phyloP scores from a whole-genome alignment of 345 rosid genomes.

The Triadica sebifera region DNA sequence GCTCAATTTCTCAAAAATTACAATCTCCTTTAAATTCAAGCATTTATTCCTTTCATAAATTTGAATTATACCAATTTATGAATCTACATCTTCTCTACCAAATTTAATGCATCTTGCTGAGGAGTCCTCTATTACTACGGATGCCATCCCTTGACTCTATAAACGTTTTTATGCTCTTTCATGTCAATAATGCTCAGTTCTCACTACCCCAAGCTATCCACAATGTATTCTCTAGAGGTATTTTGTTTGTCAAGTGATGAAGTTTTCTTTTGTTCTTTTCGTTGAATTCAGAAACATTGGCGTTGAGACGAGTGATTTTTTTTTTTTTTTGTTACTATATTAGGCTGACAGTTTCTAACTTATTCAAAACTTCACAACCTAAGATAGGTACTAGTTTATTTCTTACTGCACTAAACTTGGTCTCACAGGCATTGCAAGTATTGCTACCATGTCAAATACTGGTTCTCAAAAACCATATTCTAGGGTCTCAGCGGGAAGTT shows the following conservation, averaged over 20 bases:
- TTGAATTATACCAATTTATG: neutral
- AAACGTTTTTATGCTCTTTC: neutral
- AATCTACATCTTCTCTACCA: neutral
- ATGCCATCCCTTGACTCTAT: neutral
- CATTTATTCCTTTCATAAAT: neutral
- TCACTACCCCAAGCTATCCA: neutral
- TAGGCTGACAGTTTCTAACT: neutral
- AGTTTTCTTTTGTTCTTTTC: neutral
- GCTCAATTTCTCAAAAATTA: neutral
- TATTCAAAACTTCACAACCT: too few species aligned
- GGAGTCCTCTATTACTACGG: neutral
- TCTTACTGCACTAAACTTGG: neutral
- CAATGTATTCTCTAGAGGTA: neutral
- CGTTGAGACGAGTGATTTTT: neutral
- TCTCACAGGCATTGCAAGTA: neutral
- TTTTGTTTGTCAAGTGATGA: neutral
- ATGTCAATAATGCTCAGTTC: neutral
- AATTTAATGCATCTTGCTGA: neutral
- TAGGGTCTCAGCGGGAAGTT: constrained; percentile 32
- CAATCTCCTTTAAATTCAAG: neutral
- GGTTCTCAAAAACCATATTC: constrained; percentile 18
- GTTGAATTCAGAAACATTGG: neutral
- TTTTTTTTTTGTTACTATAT: neutral
- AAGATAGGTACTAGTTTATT: neutral
- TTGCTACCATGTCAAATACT: neutral